Conservation (phyloP, 441 rosid genomes). For the Flueggea neowawraea region DNA sequence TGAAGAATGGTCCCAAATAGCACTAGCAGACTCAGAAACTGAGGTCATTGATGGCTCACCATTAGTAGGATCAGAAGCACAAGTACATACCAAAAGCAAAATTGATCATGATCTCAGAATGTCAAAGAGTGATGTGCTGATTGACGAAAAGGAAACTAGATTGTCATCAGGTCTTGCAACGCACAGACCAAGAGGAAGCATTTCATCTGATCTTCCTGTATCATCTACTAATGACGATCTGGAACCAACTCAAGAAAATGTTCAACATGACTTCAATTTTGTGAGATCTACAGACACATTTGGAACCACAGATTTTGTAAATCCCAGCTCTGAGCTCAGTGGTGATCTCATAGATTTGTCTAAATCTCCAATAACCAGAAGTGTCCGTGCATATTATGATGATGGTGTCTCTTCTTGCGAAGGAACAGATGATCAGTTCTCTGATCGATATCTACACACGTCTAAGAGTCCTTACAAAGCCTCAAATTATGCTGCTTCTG, state of each 20-base stretch:
- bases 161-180: no score
- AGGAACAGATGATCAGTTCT: conserved; percentile 46
- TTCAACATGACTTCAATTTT: conserved; percentile 14
- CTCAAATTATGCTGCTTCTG: conserved; percentile 27
- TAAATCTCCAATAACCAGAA: conserved; percentile 44
- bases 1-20: conserved; percentile 16
- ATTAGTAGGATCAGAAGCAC: conserved; percentile 6
- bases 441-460: conserved; percentile 18
- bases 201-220: no score
- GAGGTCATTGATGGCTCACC: conserved; percentile 13
- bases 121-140: conserved; percentile 13
- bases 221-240: conserved; percentile 19
- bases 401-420: conserved; percentile 68
- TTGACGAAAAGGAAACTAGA: no score
- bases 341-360: conserved; percentile 27
- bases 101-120: conserved; percentile 24
- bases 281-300: conserved; percentile 31
- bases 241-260: conserved; percentile 33
- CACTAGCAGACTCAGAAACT: conserved; percentile 13
- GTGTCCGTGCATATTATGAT: conserved; percentile 59
- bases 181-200: no score
- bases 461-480: conserved; percentile 27
- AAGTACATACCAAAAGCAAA: conserved; percentile 13
- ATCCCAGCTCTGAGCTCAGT: conserved; percentile 43
- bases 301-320: conserved; percentile 29